Base-by-base conservation (phyloP, 1,284 basidiomycete genomes). In the Earliella scabrosa region DNA sequence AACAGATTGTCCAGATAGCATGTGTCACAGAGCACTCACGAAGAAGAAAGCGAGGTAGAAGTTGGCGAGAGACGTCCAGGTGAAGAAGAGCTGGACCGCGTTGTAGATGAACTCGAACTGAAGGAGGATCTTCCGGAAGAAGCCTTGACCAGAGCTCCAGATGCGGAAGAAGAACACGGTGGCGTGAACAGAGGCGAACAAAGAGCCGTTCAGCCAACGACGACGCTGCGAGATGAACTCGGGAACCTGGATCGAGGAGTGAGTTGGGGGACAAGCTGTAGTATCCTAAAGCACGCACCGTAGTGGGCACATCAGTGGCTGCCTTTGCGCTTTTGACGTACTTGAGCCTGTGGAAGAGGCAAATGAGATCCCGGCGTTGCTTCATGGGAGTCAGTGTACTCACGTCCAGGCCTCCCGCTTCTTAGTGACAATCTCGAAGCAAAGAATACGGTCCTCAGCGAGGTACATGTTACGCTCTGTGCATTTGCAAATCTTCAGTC, bases 341-440 rank as follows among this genome's bases (percentile, higher is more conserved):
- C 75, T 90, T 92, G 63, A 95, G 76, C 21, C 90, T 91, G 62
- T 32, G 57, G 3, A 11, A 20, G 39, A 55, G 45, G n/a, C 13
- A 39, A 13, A 18, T 50, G 43, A 21, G 27, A 18, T 47, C 21
- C 36, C n/a, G 2, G 14, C n/a, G 32, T 16, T 20, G 13, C 18
- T 26, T 38, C n/a, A 32, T n/a, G 10, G 35, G 29, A 31, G 6
- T 31, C 29, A 20, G 56, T n/a, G 39, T 18, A 80, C 89, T 65
- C 77, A 91, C 88, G 84, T 80, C 90, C 90, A 92, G 41, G 84
- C 87, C 70, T 92, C 89, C 24, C 76, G 77, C 70, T 91, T 91
- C 81, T 98, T 98, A 4, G 95, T 96, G 47, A 98, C 93, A 48
- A 99, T 93, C 75, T 98, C 97, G 74, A 97, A 99, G 74, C 96